These are phyloP conservation scores for Beta macrorhiza DNA, from an alignment of 179 eudicot genomes.

Conservation along the genomic window DNA sequence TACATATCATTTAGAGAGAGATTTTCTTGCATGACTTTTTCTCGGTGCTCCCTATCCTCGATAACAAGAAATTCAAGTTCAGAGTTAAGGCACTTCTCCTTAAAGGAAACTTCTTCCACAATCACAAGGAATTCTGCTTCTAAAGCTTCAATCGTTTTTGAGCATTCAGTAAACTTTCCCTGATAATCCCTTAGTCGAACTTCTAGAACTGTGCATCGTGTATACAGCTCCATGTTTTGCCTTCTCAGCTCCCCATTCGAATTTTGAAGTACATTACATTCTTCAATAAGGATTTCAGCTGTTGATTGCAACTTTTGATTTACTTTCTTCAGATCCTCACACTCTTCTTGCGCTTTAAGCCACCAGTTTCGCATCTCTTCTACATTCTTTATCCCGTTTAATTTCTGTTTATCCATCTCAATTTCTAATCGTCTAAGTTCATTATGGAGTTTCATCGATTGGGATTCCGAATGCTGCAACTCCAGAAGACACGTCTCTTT, in stretches of 20 bases:
- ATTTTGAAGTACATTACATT: constrained; percentile 53
- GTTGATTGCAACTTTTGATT: constrained; percentile 57
- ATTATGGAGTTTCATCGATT: constrained; percentile 45
- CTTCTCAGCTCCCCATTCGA: constrained; percentile 52
- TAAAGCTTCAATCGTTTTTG: constrained; percentile 47
- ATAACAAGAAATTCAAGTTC: constrained; percentile 65
- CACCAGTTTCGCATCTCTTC: constrained; percentile 48
- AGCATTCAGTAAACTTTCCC: constrained; percentile 42
- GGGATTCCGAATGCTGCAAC: constrained; percentile 47
- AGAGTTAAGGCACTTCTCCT: constrained; percentile 53
- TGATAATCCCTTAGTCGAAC: constrained; percentile 49
- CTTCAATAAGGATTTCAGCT: constrained; percentile 51
- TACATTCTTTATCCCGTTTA: constrained; percentile 41
- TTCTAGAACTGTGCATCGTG: constrained; percentile 45
- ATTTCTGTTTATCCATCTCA: constrained; percentile 48
- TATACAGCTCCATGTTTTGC: constrained; percentile 52
- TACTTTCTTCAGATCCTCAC: constrained; percentile 53
- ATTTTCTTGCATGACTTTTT: constrained; percentile 50
- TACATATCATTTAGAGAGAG: constrained; percentile 46
- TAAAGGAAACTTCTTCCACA: constrained; percentile 53
- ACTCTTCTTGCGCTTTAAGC: constrained; percentile 62
- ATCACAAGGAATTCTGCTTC: constrained; percentile 53
- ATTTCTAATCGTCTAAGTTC: constrained; percentile 46
- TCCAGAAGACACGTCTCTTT: constrained; percentile 55
- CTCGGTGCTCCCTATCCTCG: constrained; percentile 46